phyloP scores from a whole-genome alignment of 208 protist species.

The Trypanosoma vivax region DNA sequence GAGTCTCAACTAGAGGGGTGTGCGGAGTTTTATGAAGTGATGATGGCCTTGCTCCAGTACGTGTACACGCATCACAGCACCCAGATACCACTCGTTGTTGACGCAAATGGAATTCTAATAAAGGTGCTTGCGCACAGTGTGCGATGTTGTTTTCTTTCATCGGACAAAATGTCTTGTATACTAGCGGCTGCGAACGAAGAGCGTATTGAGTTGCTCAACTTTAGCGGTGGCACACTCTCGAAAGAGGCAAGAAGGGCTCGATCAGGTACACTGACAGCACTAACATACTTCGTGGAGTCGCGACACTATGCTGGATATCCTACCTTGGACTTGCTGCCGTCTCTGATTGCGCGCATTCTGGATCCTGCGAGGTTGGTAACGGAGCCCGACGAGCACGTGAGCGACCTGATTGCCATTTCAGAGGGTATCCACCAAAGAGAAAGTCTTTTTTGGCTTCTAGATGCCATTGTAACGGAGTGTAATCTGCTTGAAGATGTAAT shows the following conservation, averaged over 20 bases:
- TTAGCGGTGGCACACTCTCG: conserved; percentile 7
- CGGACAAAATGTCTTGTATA: conserved; percentile 47
- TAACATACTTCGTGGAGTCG: conserved; percentile 63
- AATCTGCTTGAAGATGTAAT: conserved; percentile 28
- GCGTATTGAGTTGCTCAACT: conserved; percentile 30
- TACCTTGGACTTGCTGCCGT: conserved; percentile 33
- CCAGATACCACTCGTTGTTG: conserved; percentile 42
- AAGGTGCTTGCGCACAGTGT: conserved; percentile 47
- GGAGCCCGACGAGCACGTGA: conserved; percentile 28
- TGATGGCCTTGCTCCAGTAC: conserved; percentile 60
- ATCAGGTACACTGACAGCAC: conserved; percentile 44
- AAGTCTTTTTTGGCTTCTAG: conserved; percentile 46
- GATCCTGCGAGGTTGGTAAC: conserved; percentile 19
- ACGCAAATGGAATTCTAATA: conserved; percentile 65
- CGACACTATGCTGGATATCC: conserved; percentile 68
- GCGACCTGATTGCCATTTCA: conserved; percentile 56
- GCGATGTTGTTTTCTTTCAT: conserved; percentile 49
- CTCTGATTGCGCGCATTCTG: conserved; percentile 34
- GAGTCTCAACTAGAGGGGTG: conserved; percentile 39
- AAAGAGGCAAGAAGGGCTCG: conserved; percentile 27
- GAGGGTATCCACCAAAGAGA: conserved; percentile 62
- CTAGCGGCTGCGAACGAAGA: conserved; percentile 55
- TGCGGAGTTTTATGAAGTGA: conserved; percentile 65
- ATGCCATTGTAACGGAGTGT: conserved; percentile 29
- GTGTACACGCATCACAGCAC: conserved; percentile 78